phyloP scores from a whole-genome alignment of 2,329 filamentous ascomycete species.

The Cladosporium sp. region DNA sequence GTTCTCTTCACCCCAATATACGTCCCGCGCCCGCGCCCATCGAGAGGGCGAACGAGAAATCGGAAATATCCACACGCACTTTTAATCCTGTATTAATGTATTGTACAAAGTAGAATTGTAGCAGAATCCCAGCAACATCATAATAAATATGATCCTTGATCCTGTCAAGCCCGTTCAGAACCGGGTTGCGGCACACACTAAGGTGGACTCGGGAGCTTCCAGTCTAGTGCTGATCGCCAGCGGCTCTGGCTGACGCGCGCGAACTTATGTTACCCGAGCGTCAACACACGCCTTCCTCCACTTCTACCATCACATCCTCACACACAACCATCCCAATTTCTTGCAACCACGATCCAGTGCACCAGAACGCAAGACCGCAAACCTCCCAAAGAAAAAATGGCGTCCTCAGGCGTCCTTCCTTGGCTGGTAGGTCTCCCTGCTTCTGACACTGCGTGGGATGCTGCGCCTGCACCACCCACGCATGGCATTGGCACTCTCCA shows the following conservation, averaged over 20 bases:
- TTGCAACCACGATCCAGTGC: slow-evolving; percentile 14
- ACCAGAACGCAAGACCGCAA: slow-evolving; percentile 26
- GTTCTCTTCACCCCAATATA: not conserved
- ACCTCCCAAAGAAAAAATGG: slow-evolving; percentile 24
- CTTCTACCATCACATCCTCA: not conserved
- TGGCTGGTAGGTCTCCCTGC: slow-evolving; percentile 20
- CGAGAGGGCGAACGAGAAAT: not conserved
- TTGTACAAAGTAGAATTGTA: not conserved
- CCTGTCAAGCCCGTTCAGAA: not conserved
- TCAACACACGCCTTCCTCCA: not conserved
- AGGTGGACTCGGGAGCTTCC: not conserved
- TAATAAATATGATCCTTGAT: not conserved
- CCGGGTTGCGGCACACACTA: not conserved
- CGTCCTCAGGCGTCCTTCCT: slow-evolving; percentile 14
- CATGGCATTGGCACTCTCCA: not conserved
- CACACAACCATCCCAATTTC: not conserved
- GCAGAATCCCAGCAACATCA: not conserved
- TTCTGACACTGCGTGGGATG: slow-evolving; percentile 18
- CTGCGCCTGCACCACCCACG: not conserved
- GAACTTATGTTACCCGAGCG: not conserved
- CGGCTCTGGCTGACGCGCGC: not conserved
- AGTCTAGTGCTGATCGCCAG: not conserved
- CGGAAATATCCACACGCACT: not conserved
- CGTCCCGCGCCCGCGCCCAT: not conserved
- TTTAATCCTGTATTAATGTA: not conserved